Evolutionary conservation across 2,329 filamentous ascomycete genomes (phyloP), one percentile per base, ranked within the genome.

Genomic region (Trichophyton simii): DNA sequence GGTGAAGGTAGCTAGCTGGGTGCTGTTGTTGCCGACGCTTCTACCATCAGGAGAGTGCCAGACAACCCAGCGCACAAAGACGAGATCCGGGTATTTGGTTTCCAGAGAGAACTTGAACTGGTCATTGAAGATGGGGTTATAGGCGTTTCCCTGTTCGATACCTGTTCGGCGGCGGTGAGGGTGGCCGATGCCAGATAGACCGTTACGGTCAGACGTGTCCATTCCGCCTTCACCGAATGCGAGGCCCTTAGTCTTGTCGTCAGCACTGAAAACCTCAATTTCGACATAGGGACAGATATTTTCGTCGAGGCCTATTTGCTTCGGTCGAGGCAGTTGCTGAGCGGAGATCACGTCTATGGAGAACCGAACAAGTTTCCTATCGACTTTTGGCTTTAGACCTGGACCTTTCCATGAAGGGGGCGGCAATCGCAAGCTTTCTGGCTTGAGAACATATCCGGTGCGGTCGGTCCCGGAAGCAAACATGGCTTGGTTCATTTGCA

Each of bases 401-500:
- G 69, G 67, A 52, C 68, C 64, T 66, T 46, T 62, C n/a, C 65
- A 63, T 2, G 65, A 63, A 2, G 65, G 63, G 3, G 64, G 60
- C 6, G 70, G 67, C 5, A 68, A 62, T 25, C 92, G 87, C 64
- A 96, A 84, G 70, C 91, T 89, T 41, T 86, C 83, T 20, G 94
- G 92, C 77, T 99, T 99, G 60, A 96, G 82, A 13, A 97, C 91
- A 69, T 97, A 99, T 52, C 94, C 94, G 2, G 88, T 89, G 61
- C 85, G 84, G 75, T 96, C 94, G 11, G 83, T 86, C 50, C 90
- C 89, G 62, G 89, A 89, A 55, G 91, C 88, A 71, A 96, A 99
- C 94, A 99, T 97, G 69, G 94, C 94, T 67, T 94, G 88, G 72
- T 97, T 97, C 73, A 97, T 82, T 71, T 97, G 92, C 83, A 96